These are phyloP conservation scores for Babesia bovis DNA, from an alignment of 169 alveolate species.

Conservation along the genomic window DNA sequence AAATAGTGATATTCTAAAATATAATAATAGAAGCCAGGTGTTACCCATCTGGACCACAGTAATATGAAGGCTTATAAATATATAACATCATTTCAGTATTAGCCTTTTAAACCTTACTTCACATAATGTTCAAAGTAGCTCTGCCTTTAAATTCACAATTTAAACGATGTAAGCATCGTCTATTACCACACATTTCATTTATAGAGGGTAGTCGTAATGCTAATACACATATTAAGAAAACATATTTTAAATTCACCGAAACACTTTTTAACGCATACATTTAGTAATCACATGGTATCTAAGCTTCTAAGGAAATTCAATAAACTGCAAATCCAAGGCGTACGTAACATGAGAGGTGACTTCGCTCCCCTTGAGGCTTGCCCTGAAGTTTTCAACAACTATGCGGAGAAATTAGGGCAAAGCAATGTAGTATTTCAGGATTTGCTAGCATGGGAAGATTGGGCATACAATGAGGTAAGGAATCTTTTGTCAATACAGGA, in stretches of 20 bases:
- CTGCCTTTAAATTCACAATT: too few relatives aligned
- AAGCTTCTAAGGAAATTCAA: too few relatives aligned
- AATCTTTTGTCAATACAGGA: not conserved
- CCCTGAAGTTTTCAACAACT: conserved; percentile 21
- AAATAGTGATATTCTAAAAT: too few relatives aligned
- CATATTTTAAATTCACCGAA: not conserved
- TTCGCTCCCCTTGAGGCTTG: conserved; percentile 37
- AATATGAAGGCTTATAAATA: too few relatives aligned
- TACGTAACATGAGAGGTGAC: not conserved
- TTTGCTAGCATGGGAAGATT: conserved; percentile 17
- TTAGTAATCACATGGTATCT: not conserved
- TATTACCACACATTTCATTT: too few relatives aligned
- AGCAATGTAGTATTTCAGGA: conserved; percentile 14
- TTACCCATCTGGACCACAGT: too few relatives aligned
- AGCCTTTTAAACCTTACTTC: too few relatives aligned
- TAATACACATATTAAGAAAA: not conserved
- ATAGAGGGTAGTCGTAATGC: too few relatives aligned
- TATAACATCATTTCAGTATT: too few relatives aligned
- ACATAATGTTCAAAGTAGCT: too few relatives aligned
- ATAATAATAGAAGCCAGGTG: too few relatives aligned
- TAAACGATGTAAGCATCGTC: too few relatives aligned
- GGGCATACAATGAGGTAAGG: conserved; percentile 32
- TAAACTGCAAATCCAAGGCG: not conserved
- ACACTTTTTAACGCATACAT: not conserved
- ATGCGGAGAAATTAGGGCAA: conserved; percentile 24